Conservation (phyloP, 371 early-diverging fungal genomes). For the Syncephalastrum racemosum region DNA sequence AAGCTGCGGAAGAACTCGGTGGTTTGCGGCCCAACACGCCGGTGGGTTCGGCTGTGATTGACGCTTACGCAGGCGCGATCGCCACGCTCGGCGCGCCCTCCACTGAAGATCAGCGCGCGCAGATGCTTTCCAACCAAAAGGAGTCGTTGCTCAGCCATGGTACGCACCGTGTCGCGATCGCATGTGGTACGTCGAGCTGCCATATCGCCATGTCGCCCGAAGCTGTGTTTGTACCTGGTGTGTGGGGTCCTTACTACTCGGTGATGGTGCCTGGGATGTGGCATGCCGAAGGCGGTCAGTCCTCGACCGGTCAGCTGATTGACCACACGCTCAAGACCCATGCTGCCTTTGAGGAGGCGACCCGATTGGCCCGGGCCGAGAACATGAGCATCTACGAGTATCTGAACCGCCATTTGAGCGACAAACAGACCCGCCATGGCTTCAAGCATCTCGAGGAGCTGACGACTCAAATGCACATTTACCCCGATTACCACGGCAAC, state of each 20-base stretch:
- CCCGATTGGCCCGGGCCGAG: constrained; percentile 15
- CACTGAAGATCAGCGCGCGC: constrained; percentile 19
- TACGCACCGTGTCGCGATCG: constrained; percentile 62
- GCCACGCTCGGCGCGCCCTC: constrained; percentile 53
- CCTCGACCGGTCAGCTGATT: constrained; percentile 69
- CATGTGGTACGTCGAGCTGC: constrained; percentile 74
- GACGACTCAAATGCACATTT: constrained; percentile 59
- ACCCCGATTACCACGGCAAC: constrained; percentile 81
- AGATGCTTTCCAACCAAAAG: constrained; percentile 15
- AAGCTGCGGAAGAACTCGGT: constrained; percentile 58
- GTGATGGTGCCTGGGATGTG: constrained; percentile 63
- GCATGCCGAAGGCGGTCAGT: constrained; percentile 75
- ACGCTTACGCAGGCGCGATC: constrained; percentile 75
- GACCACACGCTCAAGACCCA: constrained; percentile 63
- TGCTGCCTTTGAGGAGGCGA: constrained; percentile 46
- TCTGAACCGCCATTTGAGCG: constrained; percentile 46
- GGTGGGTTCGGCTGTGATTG: constrained; percentile 73
- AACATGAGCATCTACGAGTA: constrained; percentile 45
- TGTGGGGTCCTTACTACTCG: constrained; percentile 67
- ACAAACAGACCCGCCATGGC: constrained; percentile 24
- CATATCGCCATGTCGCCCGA: constrained; percentile 63
- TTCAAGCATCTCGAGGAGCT: constrained; percentile 40
- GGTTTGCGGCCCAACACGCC: constrained; percentile 55
- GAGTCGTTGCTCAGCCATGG: constrained; percentile 28
- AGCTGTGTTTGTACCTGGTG: constrained; percentile 62